Evolutionary conservation across 1,139 yeast species (phyloP), one percentile per base, ranked within the genome.

Genomic region (Yamadazyma spencermartinsiae): DNA sequence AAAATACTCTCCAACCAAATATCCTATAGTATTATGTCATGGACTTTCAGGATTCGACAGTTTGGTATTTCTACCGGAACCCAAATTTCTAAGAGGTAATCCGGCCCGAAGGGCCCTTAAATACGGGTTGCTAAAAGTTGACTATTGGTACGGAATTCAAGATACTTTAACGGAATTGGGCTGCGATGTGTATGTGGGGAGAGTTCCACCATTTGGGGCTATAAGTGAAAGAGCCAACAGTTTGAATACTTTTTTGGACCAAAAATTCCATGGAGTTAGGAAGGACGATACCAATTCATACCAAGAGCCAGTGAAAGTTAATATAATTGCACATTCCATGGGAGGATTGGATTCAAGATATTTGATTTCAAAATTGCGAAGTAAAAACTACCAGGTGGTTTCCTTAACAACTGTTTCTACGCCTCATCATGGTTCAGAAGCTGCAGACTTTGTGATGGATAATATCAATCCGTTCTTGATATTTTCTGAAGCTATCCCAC

Each of bases 251-350:
- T 79, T 76, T 46, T 73, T 88, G 3, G 65, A 73, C 30, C 52
- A 55, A 7, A 68, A 75, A 42, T 68, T 77, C 23, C 54, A 56
- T 12, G 7, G 12, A 14, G 33, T 30, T 4, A 18, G 16, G 11
- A 12, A 18, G 3, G 49, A 50, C 5, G 47, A 75, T 13, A 54
- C 69, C 12, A 33, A 55, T 17, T 7, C 9, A 12, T 4, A 26
- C 13, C 40, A 52, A 2, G 55, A 60, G 36, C 69, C 66, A 33
- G 55, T 72, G 20, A 79, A 79, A 44, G 65, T 89, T 12, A 89
- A 89, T 55, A 60, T 89, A 28, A 71, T 89, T 15, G 94, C 95
- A n/a, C 97, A 89, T 56, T 87, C 96, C 0, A 88, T 89, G 96
- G 97, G 97, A 7, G 97, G 97, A 0, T 63, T 89, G 30, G 97